Conservation (phyloP, 2,329 filamentous ascomycete genomes). For the Dothideomycetidae sp. region DNA sequence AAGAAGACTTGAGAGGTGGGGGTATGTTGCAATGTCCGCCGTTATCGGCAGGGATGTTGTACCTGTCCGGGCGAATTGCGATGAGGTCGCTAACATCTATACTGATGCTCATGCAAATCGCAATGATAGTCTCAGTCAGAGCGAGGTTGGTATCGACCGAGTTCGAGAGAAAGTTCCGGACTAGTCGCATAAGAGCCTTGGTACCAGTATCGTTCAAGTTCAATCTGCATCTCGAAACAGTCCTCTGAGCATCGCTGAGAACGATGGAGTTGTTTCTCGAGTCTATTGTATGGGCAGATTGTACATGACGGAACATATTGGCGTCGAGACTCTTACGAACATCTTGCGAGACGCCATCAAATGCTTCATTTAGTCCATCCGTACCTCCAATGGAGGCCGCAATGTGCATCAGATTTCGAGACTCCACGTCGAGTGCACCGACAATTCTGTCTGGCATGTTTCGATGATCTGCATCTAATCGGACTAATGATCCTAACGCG, state of each 20-base stretch:
- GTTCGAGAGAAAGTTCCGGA: slow-evolving; percentile 77
- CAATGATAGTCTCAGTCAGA: slow-evolving; percentile 69
- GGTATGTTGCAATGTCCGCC: not conserved
- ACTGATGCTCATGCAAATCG: slow-evolving; percentile 70
- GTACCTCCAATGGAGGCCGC: slow-evolving; percentile 55
- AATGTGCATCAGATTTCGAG: slow-evolving; percentile 55
- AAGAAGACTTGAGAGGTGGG: slow-evolving; percentile 20
- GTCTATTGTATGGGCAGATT: not conserved
- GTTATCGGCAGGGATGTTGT: slow-evolving; percentile 16
- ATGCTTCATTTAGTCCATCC: slow-evolving; percentile 57
- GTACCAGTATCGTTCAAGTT: slow-evolving; percentile 44
- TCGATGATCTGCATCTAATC: slow-evolving; percentile 25
- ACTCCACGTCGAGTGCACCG: slow-evolving; percentile 60
- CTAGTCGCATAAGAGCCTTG: slow-evolving; percentile 38
- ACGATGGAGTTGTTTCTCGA: slow-evolving; percentile 6
- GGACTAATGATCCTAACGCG: slow-evolving; percentile 61
- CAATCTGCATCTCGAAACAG: slow-evolving; percentile 10
- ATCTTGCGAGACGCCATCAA: slow-evolving; percentile 58
- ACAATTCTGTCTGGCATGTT: slow-evolving; percentile 45
- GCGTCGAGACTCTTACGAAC: slow-evolving; percentile 28
- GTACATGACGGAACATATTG: slow-evolving; percentile 12
- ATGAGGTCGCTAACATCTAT: slow-evolving; percentile 87
- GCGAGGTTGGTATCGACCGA: slow-evolving; percentile 82
- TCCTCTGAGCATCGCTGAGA: slow-evolving; percentile 2
- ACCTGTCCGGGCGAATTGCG: slow-evolving; percentile 47